Evolutionary conservation across 148 eudicot genomes (phyloP), one percentile per base, ranked within the genome.

Genomic region (Mesembryanthemum crystallinum): DNA sequence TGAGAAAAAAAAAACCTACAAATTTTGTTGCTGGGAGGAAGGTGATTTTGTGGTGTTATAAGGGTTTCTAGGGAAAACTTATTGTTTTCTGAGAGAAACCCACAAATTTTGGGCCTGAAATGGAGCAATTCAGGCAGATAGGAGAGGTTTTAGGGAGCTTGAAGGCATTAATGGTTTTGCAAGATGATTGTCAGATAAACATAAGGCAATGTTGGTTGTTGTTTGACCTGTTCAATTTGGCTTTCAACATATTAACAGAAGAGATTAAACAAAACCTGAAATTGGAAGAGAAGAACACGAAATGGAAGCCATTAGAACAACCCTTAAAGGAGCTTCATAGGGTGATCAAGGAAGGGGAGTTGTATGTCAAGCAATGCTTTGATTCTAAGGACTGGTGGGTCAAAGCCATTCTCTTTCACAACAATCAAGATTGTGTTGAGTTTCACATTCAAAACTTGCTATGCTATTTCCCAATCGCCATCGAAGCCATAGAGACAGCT

Each of bases 121-220:
- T 90, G 94, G 94, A 90, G 74, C 94, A 88, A 30, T 82, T 88
- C 71, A 79, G 88, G 79, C 91, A 85, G n/a, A 83, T 90, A 18
- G 94, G 94, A 74, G 89, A 87, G 83, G 87, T 81, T 52, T 28
- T 88, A 59, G 94, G 94, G 47, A 81, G 94, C 77, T 64, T 90
- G 67, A 85, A 87, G 66, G 90, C 94, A 8, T 72, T 88, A 25
- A 86, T 85, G 77, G 82, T 85, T n/a, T 80, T 90, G 43, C 84
- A 81, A 70, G 78, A 85, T 30, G 83, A 86, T 8, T 78, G 64
- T 73, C 79, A 80, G 65, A 82, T 88, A 71, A 90, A 90, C 72
- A 83, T 70, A 67, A 80, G 83, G 64, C 94, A 90, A 64, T 90
- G 94, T 35, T 68, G 74, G 17, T 81, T 90, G 80, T 67, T 90